Evolutionary conservation across 2,329 filamentous ascomycete species (phyloP).

Genomic region (Fusarium verrucosum): DNA sequence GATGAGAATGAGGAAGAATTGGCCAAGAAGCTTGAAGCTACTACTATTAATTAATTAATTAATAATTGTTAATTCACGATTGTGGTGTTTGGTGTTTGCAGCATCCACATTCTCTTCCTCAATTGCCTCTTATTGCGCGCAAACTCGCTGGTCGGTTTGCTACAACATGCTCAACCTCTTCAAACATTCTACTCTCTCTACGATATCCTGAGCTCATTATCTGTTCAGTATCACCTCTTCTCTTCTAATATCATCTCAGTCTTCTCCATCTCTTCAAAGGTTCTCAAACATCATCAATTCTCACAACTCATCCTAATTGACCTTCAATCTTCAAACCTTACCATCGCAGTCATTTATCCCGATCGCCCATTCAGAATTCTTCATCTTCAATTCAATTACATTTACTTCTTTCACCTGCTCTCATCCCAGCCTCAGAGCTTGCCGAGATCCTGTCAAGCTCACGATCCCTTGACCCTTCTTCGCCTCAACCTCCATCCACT

Average conservation of each 20-base stretch:
- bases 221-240: accelerated
- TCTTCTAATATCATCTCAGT: background rate
- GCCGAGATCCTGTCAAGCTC: background rate
- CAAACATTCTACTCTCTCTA: accelerated
- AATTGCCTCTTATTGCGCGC: background rate
- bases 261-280: background rate
- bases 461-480: background rate
- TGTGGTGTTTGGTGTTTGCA: background rate
- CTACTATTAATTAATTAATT: constrained; percentile 19
- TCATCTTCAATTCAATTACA: too few relatives aligned
- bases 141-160: background rate
- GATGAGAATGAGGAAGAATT: background rate
- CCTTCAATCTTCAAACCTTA: background rate
- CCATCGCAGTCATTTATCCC: too few relatives aligned
- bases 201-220: too few relatives aligned
- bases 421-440: background rate
- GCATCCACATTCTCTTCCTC: background rate
- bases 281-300: background rate
- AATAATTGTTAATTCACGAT: background rate
- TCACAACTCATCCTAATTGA: background rate
- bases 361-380: accelerated
- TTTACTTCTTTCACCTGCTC: background rate
- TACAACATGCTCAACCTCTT: background rate
- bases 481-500: background rate
- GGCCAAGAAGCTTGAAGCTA: constrained; percentile 33